Base-by-base conservation (phyloP, 75 land plant species). In the Ceratopteris richardii region DNA sequence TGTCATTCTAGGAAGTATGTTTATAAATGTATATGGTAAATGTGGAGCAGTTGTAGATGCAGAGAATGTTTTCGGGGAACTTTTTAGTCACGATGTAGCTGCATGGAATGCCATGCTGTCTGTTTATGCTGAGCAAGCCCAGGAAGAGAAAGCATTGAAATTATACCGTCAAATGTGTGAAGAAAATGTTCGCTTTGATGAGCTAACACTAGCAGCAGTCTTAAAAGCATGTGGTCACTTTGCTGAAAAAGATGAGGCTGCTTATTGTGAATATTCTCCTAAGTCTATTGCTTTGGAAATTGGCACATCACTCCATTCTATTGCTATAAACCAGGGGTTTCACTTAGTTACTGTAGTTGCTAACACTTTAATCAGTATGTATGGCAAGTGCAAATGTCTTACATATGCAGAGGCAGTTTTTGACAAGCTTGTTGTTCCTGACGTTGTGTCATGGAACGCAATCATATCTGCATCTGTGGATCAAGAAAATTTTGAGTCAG, bases 401-500 rank as follows among this genome's bases (percentile, higher is more conserved):
- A 26, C 30, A 14, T 74, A 77, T n/a, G 81, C 85, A 1, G 60
- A 66, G 42, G 1, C 29, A 13, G 68, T 63, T 17, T 84, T 84
- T 58, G 79, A 21, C 18, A 18, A 5, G 50, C 22, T 21, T n/a
- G 22, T n/a, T 17, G 14, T 2, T 2, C 37, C 7, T 4, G 50
- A 46, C 17, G 50, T 46, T n/a, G 50, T 46, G 22, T 46, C 22
- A 18, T 46, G 50, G 50, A 46, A 46, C 17, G 50, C 50, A 2
- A 46, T 46, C 13, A 5, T 46, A 5, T 18, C 50, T 17, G 50
- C 50, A 17, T 46, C 5, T 46, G 14, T 46, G 14, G 50, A 46
- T 5, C 37, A 33, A 33, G 37, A 33, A 33, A 3, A 33, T 4
- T 33, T 33, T 33, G 37, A 33, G 3, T 33, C 9, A 9, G 37